Evolutionary conservation across 352 stramenopile genomes (phyloP).

Genomic region (Phytophthora pisi): DNA sequence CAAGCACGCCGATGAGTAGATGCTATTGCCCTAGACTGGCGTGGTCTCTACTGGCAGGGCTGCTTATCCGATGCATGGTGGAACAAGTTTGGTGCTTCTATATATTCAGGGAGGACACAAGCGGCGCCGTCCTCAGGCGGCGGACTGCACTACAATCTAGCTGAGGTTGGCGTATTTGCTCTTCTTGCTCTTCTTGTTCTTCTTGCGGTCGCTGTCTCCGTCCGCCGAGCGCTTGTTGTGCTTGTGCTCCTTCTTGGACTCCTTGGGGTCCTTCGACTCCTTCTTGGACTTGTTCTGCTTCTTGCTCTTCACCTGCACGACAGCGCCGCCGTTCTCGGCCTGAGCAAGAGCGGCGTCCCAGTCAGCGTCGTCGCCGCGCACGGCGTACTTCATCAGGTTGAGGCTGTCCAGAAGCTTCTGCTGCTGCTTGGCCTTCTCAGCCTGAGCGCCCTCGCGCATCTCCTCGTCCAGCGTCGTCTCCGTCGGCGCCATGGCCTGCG

Average conservation of each 20-base stretch:
- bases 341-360: constrained; percentile 82
- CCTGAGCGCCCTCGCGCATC: constrained; percentile 69
- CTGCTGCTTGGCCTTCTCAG: constrained; percentile 86
- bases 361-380: constrained; percentile 94
- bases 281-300: constrained; percentile 69
- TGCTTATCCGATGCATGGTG: background rate
- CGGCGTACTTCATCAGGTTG: constrained; percentile 96
- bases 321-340: constrained; percentile 37
- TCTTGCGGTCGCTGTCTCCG: constrained; percentile 49
- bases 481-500: constrained; percentile 84
- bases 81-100: constrained; percentile 23
- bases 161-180: constrained; percentile 82
- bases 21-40: too few species aligned
- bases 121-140: constrained; percentile 2
- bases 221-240: constrained; percentile 48
- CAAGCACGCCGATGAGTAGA: constrained; percentile 15
- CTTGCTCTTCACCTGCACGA: constrained; percentile 90
- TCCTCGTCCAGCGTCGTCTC: constrained; percentile 85
- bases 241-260: constrained; percentile 51
- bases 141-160: constrained; percentile 35
- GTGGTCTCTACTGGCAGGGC: too few species aligned
- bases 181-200: constrained; percentile 75
- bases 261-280: constrained; percentile 85
- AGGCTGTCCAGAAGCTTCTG: constrained; percentile 86
- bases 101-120: constrained; percentile 24